Base-by-base conservation (phyloP, 768 basidiomycete genomes). In the Pseudohyphozyma bogoriensis region DNA sequence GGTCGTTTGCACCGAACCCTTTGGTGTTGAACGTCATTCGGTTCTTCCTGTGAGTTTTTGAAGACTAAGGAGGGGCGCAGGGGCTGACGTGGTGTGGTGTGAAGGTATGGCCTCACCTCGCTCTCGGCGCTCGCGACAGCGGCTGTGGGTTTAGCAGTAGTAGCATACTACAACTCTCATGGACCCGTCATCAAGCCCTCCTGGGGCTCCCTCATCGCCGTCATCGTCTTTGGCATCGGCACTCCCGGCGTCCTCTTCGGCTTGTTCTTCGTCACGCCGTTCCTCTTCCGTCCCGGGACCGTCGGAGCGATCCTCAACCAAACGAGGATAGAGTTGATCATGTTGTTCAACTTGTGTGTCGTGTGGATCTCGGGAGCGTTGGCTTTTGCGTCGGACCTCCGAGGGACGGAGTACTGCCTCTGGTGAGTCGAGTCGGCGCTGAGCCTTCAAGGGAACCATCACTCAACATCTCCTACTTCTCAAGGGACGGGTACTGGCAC, bases 401-500 rank as follows among this genome's bases (percentile, higher is more conserved):
- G 64, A 33, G 64, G 64, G 0, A 32, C 33, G 20, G 59, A 60
- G 42, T 61, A 65, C 59, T 65, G 64, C 35, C 51, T 65, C 29
- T 65, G 64, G 63, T 59, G n/a, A 29, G 62, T 44, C 33, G 24
- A 12, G 16, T 2, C 13, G 12, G 7, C 12, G 11, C 18, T 37
- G 37, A 18, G 37, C 37, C 37, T 18, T 37, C 10, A 16, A 12
- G 15, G 28, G 29, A 28, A 15, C 22, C 28, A 28, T 22, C 10
- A 24, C 2, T 12, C n/a, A 4, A 35, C n/a, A 1, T 9, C 6
- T 8, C 1, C 9, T 2, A 26, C 26, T 4, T 39, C 24, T 24
- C 28, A 22, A 59, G 59, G 64, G 64, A 65, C 36, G 64, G 64
- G 3, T 65, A 65, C 56, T 65, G 55, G 40, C 64, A 65, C 56